Evolutionary conservation across 352 stramenopile species (phyloP).

Genomic region (Phytophthora lateralis): DNA sequence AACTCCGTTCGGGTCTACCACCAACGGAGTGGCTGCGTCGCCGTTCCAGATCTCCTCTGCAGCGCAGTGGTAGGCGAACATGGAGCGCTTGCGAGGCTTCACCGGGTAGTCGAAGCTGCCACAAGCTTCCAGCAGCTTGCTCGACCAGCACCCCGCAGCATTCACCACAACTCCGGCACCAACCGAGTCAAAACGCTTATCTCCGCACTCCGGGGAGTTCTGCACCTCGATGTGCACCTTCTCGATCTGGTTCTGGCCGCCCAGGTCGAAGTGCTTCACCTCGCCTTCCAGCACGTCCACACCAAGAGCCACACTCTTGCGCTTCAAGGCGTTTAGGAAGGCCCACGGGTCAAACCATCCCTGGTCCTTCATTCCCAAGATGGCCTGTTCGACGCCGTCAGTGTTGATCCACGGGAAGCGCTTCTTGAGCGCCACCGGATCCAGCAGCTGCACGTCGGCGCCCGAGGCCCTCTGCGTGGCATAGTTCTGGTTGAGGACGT

Average conservation of each 20-base stretch:
- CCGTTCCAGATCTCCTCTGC: conserved; percentile 80
- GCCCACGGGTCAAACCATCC: conserved; percentile 90
- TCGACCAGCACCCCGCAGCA: conserved; percentile 71
- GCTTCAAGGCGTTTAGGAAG: conserved; percentile 77
- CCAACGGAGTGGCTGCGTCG: conserved; percentile 61
- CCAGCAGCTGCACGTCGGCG: conserved; percentile 62
- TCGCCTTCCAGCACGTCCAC: conserved; percentile 79
- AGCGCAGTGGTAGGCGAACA: conserved; percentile 83
- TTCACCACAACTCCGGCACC: conserved; percentile 76
- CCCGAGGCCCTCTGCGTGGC: conserved; percentile 41
- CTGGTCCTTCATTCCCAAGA: conserved; percentile 72
- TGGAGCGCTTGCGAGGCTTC: conserved; percentile 72
- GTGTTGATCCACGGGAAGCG: conserved; percentile 84
- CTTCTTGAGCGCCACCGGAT: conserved; percentile 50
- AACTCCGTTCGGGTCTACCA: conserved; percentile 77
- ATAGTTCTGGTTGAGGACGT: conserved; percentile 69
- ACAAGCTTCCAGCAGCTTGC: conserved; percentile 70
- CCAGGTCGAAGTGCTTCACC: conserved; percentile 67
- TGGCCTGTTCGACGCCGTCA: conserved; percentile 58
- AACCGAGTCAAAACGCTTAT: conserved; percentile 37
- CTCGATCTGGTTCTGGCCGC: conserved; percentile 57
- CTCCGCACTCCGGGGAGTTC: conserved; percentile 22
- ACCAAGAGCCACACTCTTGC: conserved; percentile 68
- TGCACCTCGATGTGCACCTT: conserved; percentile 59
- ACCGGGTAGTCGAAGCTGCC: conserved; percentile 78